phyloP scores from a whole-genome alignment of 768 basidiomycete species.

The Mycena polygramma region DNA sequence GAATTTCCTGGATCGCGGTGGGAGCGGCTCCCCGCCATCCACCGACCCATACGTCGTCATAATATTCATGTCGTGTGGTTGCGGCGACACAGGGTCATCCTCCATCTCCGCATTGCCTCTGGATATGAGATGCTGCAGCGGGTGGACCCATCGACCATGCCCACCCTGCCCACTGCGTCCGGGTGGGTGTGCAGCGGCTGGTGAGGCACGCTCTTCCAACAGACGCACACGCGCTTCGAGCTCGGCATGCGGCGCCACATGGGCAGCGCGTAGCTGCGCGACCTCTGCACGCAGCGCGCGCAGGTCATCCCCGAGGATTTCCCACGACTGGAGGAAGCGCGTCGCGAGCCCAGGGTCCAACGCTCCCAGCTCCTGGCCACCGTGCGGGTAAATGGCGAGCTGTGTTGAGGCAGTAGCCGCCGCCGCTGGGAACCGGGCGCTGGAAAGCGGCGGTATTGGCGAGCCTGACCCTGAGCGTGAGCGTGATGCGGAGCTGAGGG shows the following conservation, averaged over 20 bases:
- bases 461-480: not conserved
- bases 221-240: constrained; percentile 11
- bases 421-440: constrained; percentile 4
- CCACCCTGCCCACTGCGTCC: not conserved
- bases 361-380: not conserved
- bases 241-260: not conserved
- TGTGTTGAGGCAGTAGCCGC: not conserved
- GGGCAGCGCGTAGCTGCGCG: constrained; percentile 13
- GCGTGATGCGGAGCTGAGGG: too few species aligned
- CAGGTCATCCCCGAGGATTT: constrained; percentile 21
- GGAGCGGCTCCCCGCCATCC: not conserved
- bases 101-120: not conserved
- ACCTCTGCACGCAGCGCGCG: constrained; percentile 22
- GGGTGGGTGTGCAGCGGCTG: not conserved
- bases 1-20: constrained; percentile 19
- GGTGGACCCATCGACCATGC: not conserved
- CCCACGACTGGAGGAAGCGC: constrained; percentile 25
- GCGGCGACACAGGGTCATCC: not conserved
- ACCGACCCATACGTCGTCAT: not conserved
- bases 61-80: not conserved
- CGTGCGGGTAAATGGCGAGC: constrained; percentile 1
- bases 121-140: constrained; percentile 10
- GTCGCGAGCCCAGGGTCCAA: not conserved
- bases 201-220: constrained; percentile 3
- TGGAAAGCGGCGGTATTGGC: constrained; percentile 15